These are phyloP conservation scores for Talaromyces wortmannii DNA, from an alignment of 495 filamentous ascomycete genomes.

Conservation along the genomic window DNA sequence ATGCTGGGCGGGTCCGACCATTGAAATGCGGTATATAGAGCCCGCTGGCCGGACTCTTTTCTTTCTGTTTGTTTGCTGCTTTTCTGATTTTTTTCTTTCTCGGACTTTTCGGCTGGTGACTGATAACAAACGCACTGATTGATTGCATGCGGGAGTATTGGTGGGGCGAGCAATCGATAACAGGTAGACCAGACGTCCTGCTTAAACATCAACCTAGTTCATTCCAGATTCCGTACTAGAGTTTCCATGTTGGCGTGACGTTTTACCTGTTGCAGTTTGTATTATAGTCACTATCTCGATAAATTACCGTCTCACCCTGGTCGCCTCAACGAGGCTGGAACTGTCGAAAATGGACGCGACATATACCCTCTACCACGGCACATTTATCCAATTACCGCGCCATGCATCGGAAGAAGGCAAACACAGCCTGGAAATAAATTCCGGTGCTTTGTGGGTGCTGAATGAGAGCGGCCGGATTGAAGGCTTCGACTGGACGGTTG, in stretches of 20 bases:
- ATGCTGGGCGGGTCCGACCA: not conserved
- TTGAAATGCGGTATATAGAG: not conserved
- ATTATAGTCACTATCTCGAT: not conserved
- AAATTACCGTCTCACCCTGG: not conserved
- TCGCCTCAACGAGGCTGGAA: slow-evolving; percentile 1
- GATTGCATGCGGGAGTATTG: no score
- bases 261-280: not conserved
- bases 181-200: no score
- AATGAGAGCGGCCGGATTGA: slow-evolving; percentile 53
- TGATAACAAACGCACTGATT: no score
- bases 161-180: no score
- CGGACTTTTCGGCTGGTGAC: no score
- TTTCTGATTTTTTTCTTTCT: not conserved
- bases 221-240: no score
- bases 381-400: slow-evolving; percentile 37
- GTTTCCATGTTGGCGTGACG: no score
- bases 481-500: slow-evolving; percentile 26
- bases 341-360: slow-evolving; percentile 11
- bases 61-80: not conserved
- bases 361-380: slow-evolving; percentile 36
- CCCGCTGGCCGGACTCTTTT: not conserved
- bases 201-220: no score
- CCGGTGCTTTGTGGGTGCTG: slow-evolving; percentile 62
- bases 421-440: slow-evolving; percentile 26
- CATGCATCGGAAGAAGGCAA: slow-evolving; percentile 10